A percentile compares a stretch with the other conserved stretches of the same genome.
Conservation (phyloP, 75 land plant species). For the Ceratopteris richardii region DNA sequence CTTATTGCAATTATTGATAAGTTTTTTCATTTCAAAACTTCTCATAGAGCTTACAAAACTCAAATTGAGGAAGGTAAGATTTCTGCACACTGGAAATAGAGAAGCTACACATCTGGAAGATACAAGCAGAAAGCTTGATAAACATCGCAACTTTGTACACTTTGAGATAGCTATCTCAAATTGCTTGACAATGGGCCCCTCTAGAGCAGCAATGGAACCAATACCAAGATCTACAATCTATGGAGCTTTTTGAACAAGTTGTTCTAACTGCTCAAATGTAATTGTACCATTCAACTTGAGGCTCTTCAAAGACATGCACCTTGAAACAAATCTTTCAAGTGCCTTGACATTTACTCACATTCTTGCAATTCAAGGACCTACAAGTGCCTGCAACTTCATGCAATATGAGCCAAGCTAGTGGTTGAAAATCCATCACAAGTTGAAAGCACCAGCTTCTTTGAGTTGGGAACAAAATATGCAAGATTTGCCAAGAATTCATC, state of each 20-base stretch:
- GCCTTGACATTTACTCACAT: conserved; percentile 47
- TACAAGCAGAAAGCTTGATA: conserved; percentile 78
- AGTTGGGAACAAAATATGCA: conserved; percentile 51
- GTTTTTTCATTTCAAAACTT: conserved; percentile 40
- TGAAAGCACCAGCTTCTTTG: conserved; percentile 41
- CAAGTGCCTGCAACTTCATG: conserved; percentile 74
- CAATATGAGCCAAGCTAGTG: conserved; percentile 64
- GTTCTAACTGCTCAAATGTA: conserved; percentile 42
- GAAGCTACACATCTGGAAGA: conserved; percentile 37
- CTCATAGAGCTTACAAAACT: conserved; percentile 58
- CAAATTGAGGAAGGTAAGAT: conserved; percentile 60
- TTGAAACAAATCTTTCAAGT: conserved; percentile 65
- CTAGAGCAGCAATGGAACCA: conserved; percentile 38
- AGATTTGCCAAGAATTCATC: conserved; percentile 59
- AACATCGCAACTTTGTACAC: conserved; percentile 48
- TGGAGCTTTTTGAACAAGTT: conserved; percentile 49
- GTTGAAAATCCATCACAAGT: conserved; percentile 81
- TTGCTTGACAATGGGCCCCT: conserved; percentile 14
- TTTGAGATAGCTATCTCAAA: conserved; percentile 21
- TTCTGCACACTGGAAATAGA: conserved; percentile 48
- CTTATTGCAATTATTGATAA: conserved; percentile 45
- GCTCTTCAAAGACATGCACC: conserved; percentile 56
- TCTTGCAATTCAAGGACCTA: conserved; percentile 69
- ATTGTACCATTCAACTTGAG: conserved; percentile 56
- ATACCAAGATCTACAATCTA: conserved; percentile 68